Percentiles rank a stretch among this genome's conserved stretches.
Conservation (phyloP, 148 eudicot genomes). For the Euryodendron excelsum region DNA sequence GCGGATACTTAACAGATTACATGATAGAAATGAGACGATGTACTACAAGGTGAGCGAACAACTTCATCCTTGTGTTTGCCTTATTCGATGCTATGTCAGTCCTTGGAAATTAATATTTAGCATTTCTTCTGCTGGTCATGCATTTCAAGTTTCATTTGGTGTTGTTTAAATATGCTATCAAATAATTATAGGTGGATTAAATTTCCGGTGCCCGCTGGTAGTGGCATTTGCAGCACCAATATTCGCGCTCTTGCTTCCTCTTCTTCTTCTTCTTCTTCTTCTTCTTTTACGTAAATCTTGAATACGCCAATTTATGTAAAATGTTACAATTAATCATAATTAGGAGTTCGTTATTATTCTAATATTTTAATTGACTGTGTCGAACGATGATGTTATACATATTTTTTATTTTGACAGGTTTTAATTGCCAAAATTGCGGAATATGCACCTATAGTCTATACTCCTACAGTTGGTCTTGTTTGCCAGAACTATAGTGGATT, state of each 20-base stretch:
- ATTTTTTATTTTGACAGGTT: conserved; percentile 49
- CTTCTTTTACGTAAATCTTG: not conserved
- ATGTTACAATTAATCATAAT: not conserved
- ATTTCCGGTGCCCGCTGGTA: not conserved
- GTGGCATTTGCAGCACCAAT: not conserved
- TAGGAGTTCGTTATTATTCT: not conserved
- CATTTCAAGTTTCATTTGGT: too few species aligned
- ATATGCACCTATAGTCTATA: conserved; percentile 95
- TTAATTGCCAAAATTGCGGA: conserved; percentile 86
- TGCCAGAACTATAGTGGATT: conserved; percentile 95
- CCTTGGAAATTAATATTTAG: not conserved
- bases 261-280: not conserved
- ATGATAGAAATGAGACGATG: conserved; percentile 98
- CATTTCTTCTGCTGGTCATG: not conserved
- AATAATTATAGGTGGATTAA: too few species aligned
- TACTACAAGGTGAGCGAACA: conserved; percentile 67
- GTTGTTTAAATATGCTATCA: too few species aligned
- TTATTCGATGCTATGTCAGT: not conserved
- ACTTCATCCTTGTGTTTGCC: conserved; percentile 2
- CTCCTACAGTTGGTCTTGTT: conserved; percentile 97
- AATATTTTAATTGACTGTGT: not conserved
- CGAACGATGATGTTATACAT: not conserved
- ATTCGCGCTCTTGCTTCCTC: too few species aligned
- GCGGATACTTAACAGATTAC: conserved; percentile 94
- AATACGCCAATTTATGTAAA: not conserved